Percentiles rank a stretch among this genome's conserved stretches.
Conservation (phyloP, 306 rosid genomes). For the Crotalaria pallida region DNA sequence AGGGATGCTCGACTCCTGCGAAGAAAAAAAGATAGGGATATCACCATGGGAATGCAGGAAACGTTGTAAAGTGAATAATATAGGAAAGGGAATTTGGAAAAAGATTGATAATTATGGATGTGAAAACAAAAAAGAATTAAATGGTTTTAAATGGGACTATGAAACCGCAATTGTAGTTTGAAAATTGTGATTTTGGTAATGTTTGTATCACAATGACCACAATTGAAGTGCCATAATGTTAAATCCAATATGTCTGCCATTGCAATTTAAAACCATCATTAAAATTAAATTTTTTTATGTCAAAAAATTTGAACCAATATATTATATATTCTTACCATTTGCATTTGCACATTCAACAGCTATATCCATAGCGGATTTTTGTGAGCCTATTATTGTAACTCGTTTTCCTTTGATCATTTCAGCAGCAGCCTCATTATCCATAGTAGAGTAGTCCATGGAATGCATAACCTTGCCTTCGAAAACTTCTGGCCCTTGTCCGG, state of each 20-base stretch:
- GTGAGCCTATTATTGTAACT: conserved; percentile 38
- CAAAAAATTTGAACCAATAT: not conserved
- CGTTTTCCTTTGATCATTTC: conserved; percentile 38
- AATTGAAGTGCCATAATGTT: no score
- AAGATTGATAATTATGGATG: no score
- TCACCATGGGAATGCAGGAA: not conserved
- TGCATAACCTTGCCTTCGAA: conserved; percentile 50
- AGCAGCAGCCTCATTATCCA: conserved; percentile 30
- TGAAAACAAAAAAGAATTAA: not conserved
- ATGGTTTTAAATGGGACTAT: no score
- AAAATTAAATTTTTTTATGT: not conserved
- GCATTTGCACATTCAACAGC: conserved; percentile 48
- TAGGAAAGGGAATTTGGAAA: no score
- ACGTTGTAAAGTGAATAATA: not conserved
- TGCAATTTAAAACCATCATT: no score
- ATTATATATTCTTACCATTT: conserved; percentile 33
- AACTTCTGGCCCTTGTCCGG: conserved; percentile 45
- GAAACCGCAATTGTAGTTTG: no score
- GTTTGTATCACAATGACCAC: no score
- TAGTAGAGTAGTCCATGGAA: conserved; percentile 46
- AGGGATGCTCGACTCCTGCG: conserved; percentile 38
- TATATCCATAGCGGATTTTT: conserved; percentile 49
- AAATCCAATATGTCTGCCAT: no score
- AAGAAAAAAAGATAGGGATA: not conserved
- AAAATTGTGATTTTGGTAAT: no score